A percentile compares a stretch with the other conserved stretches of the same genome.
These are phyloP conservation scores for Hymenoscyphus linearis DNA, from an alignment of 2,329 filamentous ascomycete genomes.

Conservation along the genomic window DNA sequence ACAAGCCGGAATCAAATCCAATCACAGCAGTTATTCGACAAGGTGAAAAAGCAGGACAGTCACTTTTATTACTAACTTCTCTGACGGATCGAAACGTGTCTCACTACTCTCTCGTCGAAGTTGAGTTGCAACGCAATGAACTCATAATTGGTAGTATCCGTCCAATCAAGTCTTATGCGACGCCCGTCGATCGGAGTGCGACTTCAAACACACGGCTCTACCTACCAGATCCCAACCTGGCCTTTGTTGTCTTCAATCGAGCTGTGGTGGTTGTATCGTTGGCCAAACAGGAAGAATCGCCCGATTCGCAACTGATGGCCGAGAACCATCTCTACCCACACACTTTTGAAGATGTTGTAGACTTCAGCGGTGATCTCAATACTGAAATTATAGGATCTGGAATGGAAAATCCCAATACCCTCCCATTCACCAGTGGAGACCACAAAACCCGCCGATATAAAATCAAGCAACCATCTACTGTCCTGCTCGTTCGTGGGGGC, in stretches of 20 bases:
- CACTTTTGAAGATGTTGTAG: conserved; percentile 80
- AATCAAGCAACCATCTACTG: conserved; percentile 56
- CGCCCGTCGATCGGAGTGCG: conserved; percentile 37
- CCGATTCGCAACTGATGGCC: conserved; percentile 68
- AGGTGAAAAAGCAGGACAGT: conserved; percentile 43
- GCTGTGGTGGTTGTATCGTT: conserved; percentile 76
- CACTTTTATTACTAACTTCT: conserved; percentile 57
- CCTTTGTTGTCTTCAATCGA: conserved; percentile 74
- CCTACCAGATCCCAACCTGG: conserved; percentile 71
- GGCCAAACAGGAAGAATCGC: conserved; percentile 59
- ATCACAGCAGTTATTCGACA: conserved; percentile 48
- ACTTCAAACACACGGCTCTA: conserved; percentile 60
- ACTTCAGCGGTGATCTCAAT: conserved; percentile 62
- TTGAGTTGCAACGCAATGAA: conserved; percentile 51
- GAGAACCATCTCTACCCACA: conserved; percentile 59
- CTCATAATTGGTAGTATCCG: conserved; percentile 61
- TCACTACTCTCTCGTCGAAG: conserved; percentile 72
- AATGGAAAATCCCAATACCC: conserved; percentile 50
- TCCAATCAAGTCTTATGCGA: conserved; percentile 60
- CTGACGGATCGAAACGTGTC: conserved; percentile 47
- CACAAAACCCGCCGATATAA: conserved; percentile 46
- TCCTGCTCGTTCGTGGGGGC: conserved; percentile 58
- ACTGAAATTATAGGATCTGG: conserved; percentile 61
- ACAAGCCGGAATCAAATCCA: conserved; percentile 51
- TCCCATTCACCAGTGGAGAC: conserved; percentile 40